These are phyloP conservation scores for Meyerozyma elateridarum DNA, from an alignment of 1,139 yeast species.

Conservation along the genomic window DNA sequence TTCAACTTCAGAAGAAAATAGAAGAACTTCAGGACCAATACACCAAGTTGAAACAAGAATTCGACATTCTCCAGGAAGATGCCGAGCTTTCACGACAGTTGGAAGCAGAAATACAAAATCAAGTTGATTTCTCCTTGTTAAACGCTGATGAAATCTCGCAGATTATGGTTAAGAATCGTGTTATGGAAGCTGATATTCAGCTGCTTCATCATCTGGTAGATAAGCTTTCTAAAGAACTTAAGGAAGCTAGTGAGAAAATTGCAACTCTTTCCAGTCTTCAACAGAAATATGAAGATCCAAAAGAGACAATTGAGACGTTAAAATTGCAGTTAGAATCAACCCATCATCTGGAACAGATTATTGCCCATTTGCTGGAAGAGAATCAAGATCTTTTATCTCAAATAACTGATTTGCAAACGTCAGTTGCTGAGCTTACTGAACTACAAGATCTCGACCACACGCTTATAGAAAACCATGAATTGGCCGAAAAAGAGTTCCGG, in stretches of 20 bases:
- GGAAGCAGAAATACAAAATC: conserved; percentile 29
- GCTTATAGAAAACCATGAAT: conserved; percentile 53
- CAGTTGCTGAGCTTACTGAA: conserved; percentile 55
- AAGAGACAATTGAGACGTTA: conserved; percentile 39
- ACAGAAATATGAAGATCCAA: conserved; percentile 33
- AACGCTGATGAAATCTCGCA: conserved; percentile 15
- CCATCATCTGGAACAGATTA: conserved; percentile 41
- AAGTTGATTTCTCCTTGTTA: conserved; percentile 11
- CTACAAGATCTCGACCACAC: conserved; percentile 57
- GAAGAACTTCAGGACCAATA: conserved; percentile 30
- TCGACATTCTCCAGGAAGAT: conserved; percentile 43
- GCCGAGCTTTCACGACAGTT: conserved; percentile 37
- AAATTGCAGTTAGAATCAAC: conserved; percentile 40
- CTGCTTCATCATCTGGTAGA: conserved; percentile 33
- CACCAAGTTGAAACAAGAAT: conserved; percentile 35
- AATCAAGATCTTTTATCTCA: conserved; percentile 44
- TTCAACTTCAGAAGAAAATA: conserved; percentile 25
- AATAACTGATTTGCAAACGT: conserved; percentile 32
- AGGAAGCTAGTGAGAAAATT: conserved; percentile 6
- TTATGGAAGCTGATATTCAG: no score
- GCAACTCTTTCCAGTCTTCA: conserved; percentile 9
- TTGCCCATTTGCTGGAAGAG: conserved; percentile 53
- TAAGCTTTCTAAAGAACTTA: conserved; percentile 31
- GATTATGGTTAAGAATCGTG: conserved; percentile 25
- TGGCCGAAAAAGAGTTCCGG: conserved; percentile 52